These are phyloP conservation scores for Barnettozyma wickerhamii DNA, from an alignment of 805 yeast genomes.

Conservation along the genomic window DNA sequence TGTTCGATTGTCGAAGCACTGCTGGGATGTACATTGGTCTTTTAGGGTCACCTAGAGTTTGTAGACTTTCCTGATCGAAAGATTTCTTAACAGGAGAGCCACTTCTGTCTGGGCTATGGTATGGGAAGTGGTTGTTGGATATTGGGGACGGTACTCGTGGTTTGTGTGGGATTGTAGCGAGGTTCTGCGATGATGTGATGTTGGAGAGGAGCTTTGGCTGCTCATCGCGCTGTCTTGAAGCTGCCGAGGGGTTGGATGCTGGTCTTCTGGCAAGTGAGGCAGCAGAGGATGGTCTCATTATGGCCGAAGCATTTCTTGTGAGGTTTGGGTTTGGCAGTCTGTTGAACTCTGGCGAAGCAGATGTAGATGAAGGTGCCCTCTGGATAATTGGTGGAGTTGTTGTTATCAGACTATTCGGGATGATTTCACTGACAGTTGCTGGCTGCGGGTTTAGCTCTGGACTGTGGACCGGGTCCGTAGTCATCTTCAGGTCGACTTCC, in stretches of 20 bases:
- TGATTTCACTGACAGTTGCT: background rate
- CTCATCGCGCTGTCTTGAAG: slow-evolving; percentile 11
- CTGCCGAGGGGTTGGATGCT: slow-evolving; percentile 13
- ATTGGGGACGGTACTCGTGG: background rate
- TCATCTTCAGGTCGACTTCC: slow-evolving; percentile 20
- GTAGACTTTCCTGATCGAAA: slow-evolving; percentile 29
- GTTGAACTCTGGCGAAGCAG: slow-evolving; percentile 11
- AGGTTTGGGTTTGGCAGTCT: slow-evolving; percentile 2
- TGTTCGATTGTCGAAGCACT: slow-evolving; percentile 56
- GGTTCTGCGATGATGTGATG: slow-evolving; percentile 13
- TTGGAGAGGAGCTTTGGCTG: slow-evolving; percentile 10
- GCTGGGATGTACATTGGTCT: slow-evolving; percentile 91
- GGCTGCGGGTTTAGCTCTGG: slow-evolving; percentile 3
- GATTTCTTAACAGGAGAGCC: slow-evolving; percentile 21
- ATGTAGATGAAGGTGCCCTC: background rate
- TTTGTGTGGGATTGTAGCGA: slow-evolving; percentile 1
- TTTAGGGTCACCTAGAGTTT: slow-evolving; percentile 75
- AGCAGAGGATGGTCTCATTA: slow-evolving; percentile 10
- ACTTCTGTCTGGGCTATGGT: slow-evolving; percentile 10
- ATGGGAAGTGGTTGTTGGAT: background rate
- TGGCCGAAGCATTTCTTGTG: background rate
- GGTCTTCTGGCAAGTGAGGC: slow-evolving; percentile 13
- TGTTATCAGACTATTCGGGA: background rate
- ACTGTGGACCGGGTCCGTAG: slow-evolving; percentile 6
- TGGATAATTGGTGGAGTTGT: background rate